These are phyloP conservation scores for Aphanomyces cochlioides DNA, from an alignment of 352 stramenopile species.

Conservation along the genomic window DNA sequence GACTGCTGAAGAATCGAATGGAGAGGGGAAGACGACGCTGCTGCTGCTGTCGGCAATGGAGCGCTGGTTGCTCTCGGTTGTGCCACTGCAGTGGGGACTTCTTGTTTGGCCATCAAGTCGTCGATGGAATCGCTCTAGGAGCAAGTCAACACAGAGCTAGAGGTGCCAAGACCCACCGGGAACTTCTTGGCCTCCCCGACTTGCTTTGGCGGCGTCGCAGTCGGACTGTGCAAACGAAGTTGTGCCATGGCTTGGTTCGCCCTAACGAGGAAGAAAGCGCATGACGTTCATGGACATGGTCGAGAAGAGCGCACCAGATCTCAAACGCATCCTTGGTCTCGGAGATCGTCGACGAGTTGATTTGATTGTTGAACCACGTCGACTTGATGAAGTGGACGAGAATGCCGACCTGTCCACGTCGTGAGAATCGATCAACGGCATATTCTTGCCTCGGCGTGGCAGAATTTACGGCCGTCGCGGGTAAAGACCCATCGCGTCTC, in stretches of 20 bases:
- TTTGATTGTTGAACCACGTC: conserved; percentile 83
- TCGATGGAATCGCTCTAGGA: too few species aligned
- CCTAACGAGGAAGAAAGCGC: background rate
- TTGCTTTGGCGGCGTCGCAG: background rate
- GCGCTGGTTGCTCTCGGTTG: background rate
- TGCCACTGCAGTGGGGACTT: background rate
- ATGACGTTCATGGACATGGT: background rate
- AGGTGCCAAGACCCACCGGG: too few species aligned
- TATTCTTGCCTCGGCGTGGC: conserved; percentile 36
- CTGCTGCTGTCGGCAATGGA: background rate
- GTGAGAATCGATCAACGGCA: background rate
- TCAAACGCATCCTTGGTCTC: conserved; percentile 70
- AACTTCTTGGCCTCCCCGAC: too few species aligned
- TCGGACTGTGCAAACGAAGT: background rate
- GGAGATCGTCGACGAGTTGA: conserved; percentile 66
- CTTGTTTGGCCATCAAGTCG: too few species aligned
- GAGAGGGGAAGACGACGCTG: background rate
- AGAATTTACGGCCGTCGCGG: conserved; percentile 67
- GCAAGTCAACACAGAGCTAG: too few species aligned
- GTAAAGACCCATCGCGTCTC: conserved; percentile 77
- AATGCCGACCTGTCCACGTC: conserved; percentile 47
- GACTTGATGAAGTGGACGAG: conserved; percentile 76
- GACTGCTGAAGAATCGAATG: background rate
- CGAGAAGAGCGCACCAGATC: conserved; percentile 36
- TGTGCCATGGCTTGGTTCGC: background rate